Evolutionary conservation across 108 stramenopile species (phyloP), one percentile per base, ranked within the genome.

Genomic region (Nitzschia palea): DNA sequence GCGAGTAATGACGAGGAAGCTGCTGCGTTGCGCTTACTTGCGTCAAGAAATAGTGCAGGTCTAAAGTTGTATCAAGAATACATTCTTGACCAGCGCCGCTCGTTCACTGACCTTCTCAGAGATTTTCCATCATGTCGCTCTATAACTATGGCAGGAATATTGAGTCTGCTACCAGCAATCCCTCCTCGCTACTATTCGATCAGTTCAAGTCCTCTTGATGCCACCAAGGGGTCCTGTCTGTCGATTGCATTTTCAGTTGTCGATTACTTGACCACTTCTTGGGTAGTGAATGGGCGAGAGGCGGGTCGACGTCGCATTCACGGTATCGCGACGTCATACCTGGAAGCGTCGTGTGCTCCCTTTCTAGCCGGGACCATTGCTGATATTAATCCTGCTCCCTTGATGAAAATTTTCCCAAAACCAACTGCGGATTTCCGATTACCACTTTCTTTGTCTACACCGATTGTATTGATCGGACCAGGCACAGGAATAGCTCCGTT

Each of bases 401-500:
- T 40, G 8, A 12, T 97, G n/a, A 65, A 72, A 42, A 89, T 97
- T 44, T 95, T 95, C 55, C 92, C 94, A 1, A 91, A 94, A 32
- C 90, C 89, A 20, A 81, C 92, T 3, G 78, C 67, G 9, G 90
- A 94, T 18, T 98, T 99, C 77, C 80, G 74, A 15, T 67, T 96
- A 18, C 97, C 99, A 14, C 44, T 64, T 0, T 60, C 81, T 4
- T 67, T 90, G 5, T 56, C 70, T 6, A 84, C 76, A 22, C 97
- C 98, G 2, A 62, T 98, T 25, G 75, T 99, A 40, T 78, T 99
- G 62, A 86, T 99, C 37, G 99, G 99, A 20, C 99, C 99, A 2
- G 99, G 99, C 20, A 98, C 99, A 3, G 99, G 99, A 10, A 87
- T 99, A 27, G 98, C 99, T 23, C 98, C 99, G 17, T 98, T 99